These are phyloP conservation scores for Wickerhamiella kurtzmanii DNA, from an alignment of 805 yeast genomes.

Conservation along the genomic window DNA sequence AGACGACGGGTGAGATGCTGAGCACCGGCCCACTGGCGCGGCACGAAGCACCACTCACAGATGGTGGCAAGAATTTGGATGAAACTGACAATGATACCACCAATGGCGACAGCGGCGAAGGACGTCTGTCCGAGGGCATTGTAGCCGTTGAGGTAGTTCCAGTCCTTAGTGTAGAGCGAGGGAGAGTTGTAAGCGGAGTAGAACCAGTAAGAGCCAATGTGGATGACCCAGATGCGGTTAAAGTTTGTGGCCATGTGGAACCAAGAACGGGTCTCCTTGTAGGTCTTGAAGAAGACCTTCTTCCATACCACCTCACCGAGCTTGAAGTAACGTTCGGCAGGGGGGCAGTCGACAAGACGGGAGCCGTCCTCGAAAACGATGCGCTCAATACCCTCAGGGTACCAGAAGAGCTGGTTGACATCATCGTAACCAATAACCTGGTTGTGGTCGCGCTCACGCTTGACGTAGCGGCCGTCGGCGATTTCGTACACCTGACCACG, in stretches of 20 bases:
- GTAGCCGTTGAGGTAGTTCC: slow-evolving; percentile 68
- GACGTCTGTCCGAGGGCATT: slow-evolving; percentile 79
- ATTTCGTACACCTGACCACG: slow-evolving; percentile 55
- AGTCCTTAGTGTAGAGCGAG: slow-evolving; percentile 74
- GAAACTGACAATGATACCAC: slow-evolving; percentile 73
- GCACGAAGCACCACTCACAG: slow-evolving; percentile 91
- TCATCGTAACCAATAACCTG: slow-evolving; percentile 76
- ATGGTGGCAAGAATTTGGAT: slow-evolving; percentile 80
- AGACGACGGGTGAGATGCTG: slow-evolving; percentile 87
- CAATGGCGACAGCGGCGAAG: slow-evolving; percentile 89
- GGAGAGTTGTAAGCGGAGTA: slow-evolving; percentile 89
- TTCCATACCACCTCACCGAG: slow-evolving; percentile 90
- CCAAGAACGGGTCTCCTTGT: slow-evolving; percentile 94
- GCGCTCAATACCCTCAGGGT: slow-evolving; percentile 95
- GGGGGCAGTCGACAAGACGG: slow-evolving; percentile 78
- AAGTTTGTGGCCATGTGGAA: slow-evolving; percentile 87
- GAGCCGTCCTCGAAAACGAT: slow-evolving; percentile 86
- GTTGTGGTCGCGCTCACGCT: slow-evolving; percentile 58
- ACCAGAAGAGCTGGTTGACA: slow-evolving; percentile 97
- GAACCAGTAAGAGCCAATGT: slow-evolving; percentile 84
- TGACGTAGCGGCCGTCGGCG: slow-evolving; percentile 40
- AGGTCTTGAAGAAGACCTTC: slow-evolving; percentile 87
- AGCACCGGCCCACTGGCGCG: slow-evolving; percentile 98
- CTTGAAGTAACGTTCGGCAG: slow-evolving; percentile 75
- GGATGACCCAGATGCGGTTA: slow-evolving; percentile 97